These are phyloP conservation scores for Deinandra increscens DNA, from an alignment of 129 eudicot genomes.

Conservation along the genomic window DNA sequence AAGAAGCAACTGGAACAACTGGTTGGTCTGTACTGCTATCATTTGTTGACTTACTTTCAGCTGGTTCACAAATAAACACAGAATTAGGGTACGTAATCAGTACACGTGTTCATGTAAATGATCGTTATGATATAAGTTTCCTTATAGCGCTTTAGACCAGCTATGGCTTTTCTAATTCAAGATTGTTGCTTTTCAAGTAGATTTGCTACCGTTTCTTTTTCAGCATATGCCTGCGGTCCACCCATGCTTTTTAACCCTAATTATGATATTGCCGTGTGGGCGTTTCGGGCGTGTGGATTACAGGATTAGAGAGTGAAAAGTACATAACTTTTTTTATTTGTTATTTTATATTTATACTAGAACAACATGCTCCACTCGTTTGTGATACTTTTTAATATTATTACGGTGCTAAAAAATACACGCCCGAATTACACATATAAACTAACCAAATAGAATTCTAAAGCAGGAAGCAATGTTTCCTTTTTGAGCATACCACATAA, in stretches of 20 bases:
- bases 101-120: not conserved
- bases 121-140: not conserved
- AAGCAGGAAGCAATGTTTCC: conserved; percentile 25
- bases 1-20: conserved; percentile 61
- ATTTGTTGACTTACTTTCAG: conserved; percentile 60
- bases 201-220: not conserved
- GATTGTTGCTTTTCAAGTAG: not conserved
- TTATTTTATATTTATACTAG: no score
- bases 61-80: conserved; percentile 35
- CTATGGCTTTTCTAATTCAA: not conserved
- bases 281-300: not conserved
- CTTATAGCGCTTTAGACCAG: not conserved
- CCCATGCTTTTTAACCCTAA: not conserved
- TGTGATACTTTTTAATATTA: not conserved
- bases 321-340: not conserved
- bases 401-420: conserved; percentile 1
- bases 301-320: conserved; percentile 1
- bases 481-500: conserved; percentile 28
- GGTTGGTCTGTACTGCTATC: conserved; percentile 75
- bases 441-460: conserved; percentile 20
- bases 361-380: no score
- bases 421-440: not conserved
- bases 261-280: not conserved
- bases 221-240: not conserved
- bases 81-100: conserved; percentile 3